Base-by-base conservation (phyloP, 2,329 filamentous ascomycete genomes). In the Xylaria multiplex region DNA sequence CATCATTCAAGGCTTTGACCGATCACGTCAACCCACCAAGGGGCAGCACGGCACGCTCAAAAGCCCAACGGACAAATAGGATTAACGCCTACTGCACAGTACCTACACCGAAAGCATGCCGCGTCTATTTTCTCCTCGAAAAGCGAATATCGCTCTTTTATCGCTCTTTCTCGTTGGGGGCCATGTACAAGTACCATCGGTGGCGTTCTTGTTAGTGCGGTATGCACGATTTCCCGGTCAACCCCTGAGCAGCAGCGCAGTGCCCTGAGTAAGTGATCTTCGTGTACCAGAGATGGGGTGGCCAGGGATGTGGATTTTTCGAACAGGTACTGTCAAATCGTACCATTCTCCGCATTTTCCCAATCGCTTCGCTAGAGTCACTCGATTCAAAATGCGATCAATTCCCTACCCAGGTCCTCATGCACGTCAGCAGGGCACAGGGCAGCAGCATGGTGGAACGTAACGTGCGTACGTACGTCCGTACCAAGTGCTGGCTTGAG, bases 401-500 rank as follows among this genome's bases (percentile, higher is more conserved):
- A 58, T 37, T n/a, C 13, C 43, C 27, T 27, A 27, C 27, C 27
- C 27, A 27, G 27, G 27, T 55, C 13, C 14, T 43, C 48, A 64
- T 64, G 56, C 56, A 60, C 48, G 62, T 59, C 49, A 53, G 46
- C 45, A 50, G 60, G 24, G 52, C 43, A 56, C 59, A 57, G 52
- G 59, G 43, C 52, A 43, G 24, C 24, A 48, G 42, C 42, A 62
- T 43, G 14, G 22, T 46, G 9, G 43, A 8, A 19, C n/a, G 24
- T 27, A 16, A 50, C 48, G 27, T 50, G 13, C n/a, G 27, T 27
- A 27, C 27, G 5, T 27, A 27, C 27, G 27, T 14, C 14, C 11
- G 22, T n/a, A 7, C 53, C 35, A 50, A 13, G 14, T 46, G 37
- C 16, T 64, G 32, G 55, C 37, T 57, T 52, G 24, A 63, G 37